A percentile compares a stretch with the other conserved stretches of the same genome.
These are phyloP conservation scores for Aspergillus diversus DNA, from an alignment of 495 filamentous ascomycete genomes.

Conservation along the genomic window DNA sequence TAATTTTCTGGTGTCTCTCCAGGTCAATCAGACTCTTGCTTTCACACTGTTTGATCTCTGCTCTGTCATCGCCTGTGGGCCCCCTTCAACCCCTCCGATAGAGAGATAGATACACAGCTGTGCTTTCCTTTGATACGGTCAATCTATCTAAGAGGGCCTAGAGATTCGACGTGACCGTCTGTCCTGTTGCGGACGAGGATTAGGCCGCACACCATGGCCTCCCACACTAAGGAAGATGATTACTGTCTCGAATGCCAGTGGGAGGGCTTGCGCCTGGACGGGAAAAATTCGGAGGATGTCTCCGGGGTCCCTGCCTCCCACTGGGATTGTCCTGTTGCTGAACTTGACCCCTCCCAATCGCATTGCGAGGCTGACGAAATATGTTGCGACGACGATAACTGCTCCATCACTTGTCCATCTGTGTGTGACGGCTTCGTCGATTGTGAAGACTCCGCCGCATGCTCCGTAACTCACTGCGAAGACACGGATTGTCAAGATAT, in stretches of 20 bases:
- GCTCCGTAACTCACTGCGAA: constrained; percentile 45
- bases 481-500: constrained; percentile 35
- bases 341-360: constrained; percentile 32
- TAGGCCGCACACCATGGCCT: constrained; percentile 37
- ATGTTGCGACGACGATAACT: constrained; percentile 51
- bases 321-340: constrained; percentile 40
- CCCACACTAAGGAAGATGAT: constrained; percentile 38
- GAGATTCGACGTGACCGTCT: background rate
- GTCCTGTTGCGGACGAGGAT: background rate
- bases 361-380: constrained; percentile 39
- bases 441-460: constrained; percentile 45
- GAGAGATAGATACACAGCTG: background rate
- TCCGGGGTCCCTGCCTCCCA: constrained; percentile 28
- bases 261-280: constrained; percentile 46
- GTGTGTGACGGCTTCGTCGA: constrained; percentile 51
- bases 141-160: background rate
- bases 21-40: background rate
- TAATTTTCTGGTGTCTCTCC: background rate
- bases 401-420: constrained; percentile 45
- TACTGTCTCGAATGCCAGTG: constrained; percentile 52
- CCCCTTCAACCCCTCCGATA: background rate
- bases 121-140: background rate
- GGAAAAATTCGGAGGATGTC: constrained; percentile 30
- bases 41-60: background rate
- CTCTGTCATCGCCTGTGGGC: background rate